Conservation (phyloP, 1,284 basidiomycete genomes). For the Cystobasidium pallidum region DNA sequence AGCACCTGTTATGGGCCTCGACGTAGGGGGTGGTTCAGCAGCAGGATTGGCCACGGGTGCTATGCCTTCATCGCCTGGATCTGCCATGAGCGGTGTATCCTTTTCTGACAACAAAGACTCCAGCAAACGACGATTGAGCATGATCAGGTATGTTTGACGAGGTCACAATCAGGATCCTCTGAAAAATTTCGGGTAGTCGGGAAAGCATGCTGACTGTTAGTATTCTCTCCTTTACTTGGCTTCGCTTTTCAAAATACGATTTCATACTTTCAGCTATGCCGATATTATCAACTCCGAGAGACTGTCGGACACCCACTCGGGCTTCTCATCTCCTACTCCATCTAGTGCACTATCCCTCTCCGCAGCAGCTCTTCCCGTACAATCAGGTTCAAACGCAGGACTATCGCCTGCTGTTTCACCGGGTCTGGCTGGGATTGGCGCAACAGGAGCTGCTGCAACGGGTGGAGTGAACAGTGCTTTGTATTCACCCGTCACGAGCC, state of each 20-base stretch:
- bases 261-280: slow-evolving; percentile 11
- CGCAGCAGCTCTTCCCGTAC: slow-evolving; percentile 5
- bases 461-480: slow-evolving; percentile 15
- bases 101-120: slow-evolving; percentile 11
- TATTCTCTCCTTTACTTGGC: slow-evolving; percentile 4
- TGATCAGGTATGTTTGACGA: slow-evolving; percentile 20
- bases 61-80: slow-evolving; percentile 18
- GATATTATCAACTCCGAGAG: slow-evolving; percentile 39
- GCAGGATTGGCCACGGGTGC: not conserved
- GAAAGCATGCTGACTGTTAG: not conserved
- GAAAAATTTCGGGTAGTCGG: not conserved
- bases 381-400: not conserved
- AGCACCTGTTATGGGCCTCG: not conserved
- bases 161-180: no score
- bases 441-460: not conserved
- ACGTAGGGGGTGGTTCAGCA: not conserved
- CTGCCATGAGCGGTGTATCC: slow-evolving; percentile 19
- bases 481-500: slow-evolving; percentile 24
- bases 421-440: not conserved
- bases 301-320: slow-evolving; percentile 25
- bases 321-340: slow-evolving; percentile 24
- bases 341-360: slow-evolving; percentile 27
- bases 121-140: slow-evolving; percentile 19
- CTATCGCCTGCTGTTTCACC: slow-evolving; percentile 1
- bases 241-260: no score